Base-by-base conservation (phyloP, 2,329 filamentous ascomycete species). In the Blastomyces percursus region DNA sequence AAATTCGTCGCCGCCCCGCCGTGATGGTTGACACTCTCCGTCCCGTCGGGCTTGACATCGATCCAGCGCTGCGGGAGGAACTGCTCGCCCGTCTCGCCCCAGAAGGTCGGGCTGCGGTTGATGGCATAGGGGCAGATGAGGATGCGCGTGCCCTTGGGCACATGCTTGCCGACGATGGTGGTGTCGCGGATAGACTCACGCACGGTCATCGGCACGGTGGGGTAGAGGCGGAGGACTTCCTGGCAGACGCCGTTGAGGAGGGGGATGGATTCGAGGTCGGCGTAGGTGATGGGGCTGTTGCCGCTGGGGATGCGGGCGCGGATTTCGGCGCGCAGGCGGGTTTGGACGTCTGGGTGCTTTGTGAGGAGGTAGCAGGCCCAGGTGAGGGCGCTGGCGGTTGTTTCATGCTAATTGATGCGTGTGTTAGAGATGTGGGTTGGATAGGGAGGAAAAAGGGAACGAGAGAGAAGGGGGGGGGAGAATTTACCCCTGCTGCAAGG, bases 61-160 rank as follows among this genome's bases (percentile, higher is more conserved):
- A 87, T 80, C 89, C 89, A 93, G 16, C 90, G 80, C 48, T 91
- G 90, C 0, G 91, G 91, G 54, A 87, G 81, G 78, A 96, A 96
- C 51, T 83, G 78, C 14, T 76, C 76, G 0, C 89, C 89, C 66
- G 91, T 86, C 0, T 79, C 73, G 0, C 91, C 91, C 91, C 91
- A 96, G 55, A 91, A 81, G 0, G 78, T 74, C 24, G 77, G 79
- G 61, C 83, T 84, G 30, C 83, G 84, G 78, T 96, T 95, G 71
- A 87, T 84, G 11, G 88, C 90, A 80, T 81, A 82, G 0, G 84
- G 82, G 2, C 80, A 78, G 19, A 96, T 74, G 64, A 91, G 80
- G 61, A 96, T 72, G 5, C 82, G 80, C 0, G 89, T 92, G 44
- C 85, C 88, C 64, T 83, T 84, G 0, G 88, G 90, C 1, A 96